A percentile compares a stretch with the other conserved stretches of the same genome.
Evolutionary conservation across 2,329 filamentous ascomycete species (phyloP).

Genomic region (Nemania sp.): DNA sequence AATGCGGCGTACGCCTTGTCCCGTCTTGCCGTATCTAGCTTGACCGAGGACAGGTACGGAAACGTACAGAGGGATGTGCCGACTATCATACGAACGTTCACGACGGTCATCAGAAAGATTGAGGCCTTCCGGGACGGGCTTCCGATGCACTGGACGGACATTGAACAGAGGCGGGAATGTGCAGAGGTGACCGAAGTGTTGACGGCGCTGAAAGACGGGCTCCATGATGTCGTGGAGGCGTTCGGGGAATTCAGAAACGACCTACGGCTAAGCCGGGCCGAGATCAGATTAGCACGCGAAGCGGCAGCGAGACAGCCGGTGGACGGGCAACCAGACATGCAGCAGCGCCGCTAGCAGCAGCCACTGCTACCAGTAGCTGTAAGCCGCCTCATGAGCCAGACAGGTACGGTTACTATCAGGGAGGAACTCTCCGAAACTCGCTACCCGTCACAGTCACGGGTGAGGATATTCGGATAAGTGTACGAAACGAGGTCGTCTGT

Average conservation of each 20-base stretch:
- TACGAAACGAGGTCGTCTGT: no score
- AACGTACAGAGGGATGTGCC: conserved; percentile 84
- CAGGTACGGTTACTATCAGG: no score
- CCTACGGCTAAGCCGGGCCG: conserved; percentile 68
- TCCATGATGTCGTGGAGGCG: conserved; percentile 66
- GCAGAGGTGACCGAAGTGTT: conserved; percentile 74
- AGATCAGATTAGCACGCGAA: conserved; percentile 74
- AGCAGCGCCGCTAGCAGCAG: conserved; percentile 36
- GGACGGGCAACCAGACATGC: conserved; percentile 37
- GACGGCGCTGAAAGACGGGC: conserved; percentile 63
- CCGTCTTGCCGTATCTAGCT: conserved; percentile 69
- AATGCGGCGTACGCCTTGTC: conserved; percentile 73
- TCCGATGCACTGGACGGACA: conserved; percentile 78
- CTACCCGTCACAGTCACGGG: not conserved
- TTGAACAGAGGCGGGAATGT: conserved; percentile 57
- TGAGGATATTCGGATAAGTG: no score
- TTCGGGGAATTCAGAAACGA: conserved; percentile 77
- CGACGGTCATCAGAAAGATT: conserved; percentile 67
- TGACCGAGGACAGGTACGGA: conserved; percentile 81
- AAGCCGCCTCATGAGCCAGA: no score
- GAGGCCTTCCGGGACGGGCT: conserved; percentile 66
- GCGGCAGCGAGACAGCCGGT: conserved; percentile 47
- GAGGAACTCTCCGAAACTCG: not conserved
- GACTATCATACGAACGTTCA: conserved; percentile 72
- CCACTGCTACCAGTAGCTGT: no score